phyloP scores from a whole-genome alignment of 2,329 filamentous ascomycete genomes.

The Monosporascus sp. region DNA sequence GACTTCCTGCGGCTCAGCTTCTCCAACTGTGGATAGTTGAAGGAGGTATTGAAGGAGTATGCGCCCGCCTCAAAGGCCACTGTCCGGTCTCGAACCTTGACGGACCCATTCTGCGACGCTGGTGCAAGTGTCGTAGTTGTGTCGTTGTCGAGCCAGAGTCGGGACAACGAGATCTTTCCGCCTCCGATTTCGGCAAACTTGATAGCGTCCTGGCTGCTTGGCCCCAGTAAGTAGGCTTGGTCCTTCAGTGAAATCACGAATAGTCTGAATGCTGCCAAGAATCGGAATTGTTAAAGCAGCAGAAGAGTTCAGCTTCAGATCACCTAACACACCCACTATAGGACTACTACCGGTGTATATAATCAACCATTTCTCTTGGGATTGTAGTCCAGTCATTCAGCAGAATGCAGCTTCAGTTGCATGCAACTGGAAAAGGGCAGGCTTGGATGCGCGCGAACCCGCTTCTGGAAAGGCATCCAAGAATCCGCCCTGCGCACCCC shows the following conservation, averaged over 20 bases:
- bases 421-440: no score
- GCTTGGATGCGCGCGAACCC: no score
- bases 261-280: constrained; percentile 57
- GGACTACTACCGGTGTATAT: no score
- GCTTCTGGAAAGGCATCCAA: no score
- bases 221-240: constrained; percentile 47
- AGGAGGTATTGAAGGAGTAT: constrained; percentile 54
- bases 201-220: constrained; percentile 51
- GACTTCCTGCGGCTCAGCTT: constrained; percentile 45
- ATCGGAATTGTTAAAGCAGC: constrained; percentile 52
- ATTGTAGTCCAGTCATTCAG: no score
- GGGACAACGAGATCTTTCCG: constrained; percentile 43
- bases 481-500: no score
- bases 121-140: constrained; percentile 37
- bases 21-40: constrained; percentile 58
- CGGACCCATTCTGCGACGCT: no score
- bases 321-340: constrained; percentile 48
- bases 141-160: constrained; percentile 59
- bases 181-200: constrained; percentile 32
- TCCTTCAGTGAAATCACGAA: constrained; percentile 59
- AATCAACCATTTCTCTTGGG: no score
- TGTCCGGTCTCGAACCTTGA: constrained; percentile 4
- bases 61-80: constrained; percentile 47
- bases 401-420: no score
- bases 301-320: constrained; percentile 53